A percentile compares a stretch with the other conserved stretches of the same genome.
phyloP scores from a whole-genome alignment of 352 stramenopile species.

The Globisporangium takayamanum region DNA sequence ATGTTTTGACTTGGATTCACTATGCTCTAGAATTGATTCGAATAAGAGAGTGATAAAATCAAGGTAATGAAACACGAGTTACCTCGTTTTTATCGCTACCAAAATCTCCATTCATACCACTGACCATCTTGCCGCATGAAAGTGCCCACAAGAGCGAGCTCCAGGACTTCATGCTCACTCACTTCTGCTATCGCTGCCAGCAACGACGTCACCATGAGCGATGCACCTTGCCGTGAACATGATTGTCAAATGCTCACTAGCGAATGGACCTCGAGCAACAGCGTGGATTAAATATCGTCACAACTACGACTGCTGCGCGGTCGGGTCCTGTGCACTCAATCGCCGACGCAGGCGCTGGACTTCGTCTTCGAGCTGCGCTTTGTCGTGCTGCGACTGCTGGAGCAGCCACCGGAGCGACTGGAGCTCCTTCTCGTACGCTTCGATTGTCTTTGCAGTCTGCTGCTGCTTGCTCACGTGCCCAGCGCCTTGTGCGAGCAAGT shows the following conservation, averaged over 20 bases:
- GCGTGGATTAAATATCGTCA: background rate
- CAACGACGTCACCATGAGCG: too few species aligned
- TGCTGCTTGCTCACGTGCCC: constrained; percentile 62
- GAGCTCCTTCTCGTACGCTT: constrained; percentile 66
- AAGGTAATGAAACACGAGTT: background rate
- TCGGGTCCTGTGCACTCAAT: constrained; percentile 11
- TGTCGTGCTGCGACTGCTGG: constrained; percentile 69
- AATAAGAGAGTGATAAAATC: background rate
- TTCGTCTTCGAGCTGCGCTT: constrained; percentile 50
- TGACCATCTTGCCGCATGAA: too few species aligned
- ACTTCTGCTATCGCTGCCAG: too few species aligned
- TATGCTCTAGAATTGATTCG: background rate
- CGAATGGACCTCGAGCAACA: background rate
- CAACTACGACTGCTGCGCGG: background rate
- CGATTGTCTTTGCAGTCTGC: constrained; percentile 29
- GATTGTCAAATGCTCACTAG: too few species aligned
- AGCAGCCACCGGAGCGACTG: constrained; percentile 58
- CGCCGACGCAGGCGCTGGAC: constrained; percentile 64
- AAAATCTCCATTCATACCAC: too few species aligned
- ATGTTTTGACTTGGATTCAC: background rate
- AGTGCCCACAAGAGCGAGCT: too few species aligned
- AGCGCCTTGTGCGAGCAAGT: constrained; percentile 51
- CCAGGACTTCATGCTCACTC: too few species aligned
- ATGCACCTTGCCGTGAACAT: too few species aligned
- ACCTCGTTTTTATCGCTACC: too few species aligned